phyloP scores from a whole-genome alignment of 2,329 filamentous ascomycete species.

The Arachnopeziza araneosa region DNA sequence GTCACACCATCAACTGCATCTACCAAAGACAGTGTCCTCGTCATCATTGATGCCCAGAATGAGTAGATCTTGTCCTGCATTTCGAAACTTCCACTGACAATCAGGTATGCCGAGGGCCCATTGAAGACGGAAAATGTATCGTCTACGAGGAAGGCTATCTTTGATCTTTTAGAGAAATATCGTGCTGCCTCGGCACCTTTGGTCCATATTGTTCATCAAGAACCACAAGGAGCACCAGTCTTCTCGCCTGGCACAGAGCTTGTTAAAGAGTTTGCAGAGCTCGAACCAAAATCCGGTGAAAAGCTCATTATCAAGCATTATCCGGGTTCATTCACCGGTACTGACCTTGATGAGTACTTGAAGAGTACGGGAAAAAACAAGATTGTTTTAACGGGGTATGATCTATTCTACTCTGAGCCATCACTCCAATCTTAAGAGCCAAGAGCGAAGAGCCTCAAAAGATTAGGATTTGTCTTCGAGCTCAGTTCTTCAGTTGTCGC shows the following conservation, averaged over 20 bases:
- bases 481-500: too few species aligned
- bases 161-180: conserved; percentile 52
- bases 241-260: conserved; percentile 59
- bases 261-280: conserved; percentile 54
- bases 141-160: conserved; percentile 50
- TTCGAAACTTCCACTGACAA: background rate
- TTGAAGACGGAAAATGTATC: conserved; percentile 50
- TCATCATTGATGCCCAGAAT: conserved; percentile 68
- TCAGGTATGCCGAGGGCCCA: conserved; percentile 44
- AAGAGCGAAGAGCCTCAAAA: too few species aligned
- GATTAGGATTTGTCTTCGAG: too few species aligned
- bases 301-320: conserved; percentile 52
- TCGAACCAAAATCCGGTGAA: conserved; percentile 48
- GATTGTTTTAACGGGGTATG: conserved; percentile 47
- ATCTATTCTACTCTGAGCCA: too few species aligned
- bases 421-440: too few species aligned
- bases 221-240: conserved; percentile 56
- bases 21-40: conserved; percentile 50
- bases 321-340: conserved; percentile 56
- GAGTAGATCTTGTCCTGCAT: conserved; percentile 44
- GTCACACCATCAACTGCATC: conserved; percentile 50
- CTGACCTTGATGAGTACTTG: conserved; percentile 51
- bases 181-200: conserved; percentile 46
- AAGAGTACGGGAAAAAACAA: conserved; percentile 47
- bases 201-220: conserved; percentile 56